Evolutionary conservation across 2,329 filamentous ascomycete species (phyloP), one percentile per base, ranked within the genome.

Genomic region (Aspergillus fischeri): DNA sequence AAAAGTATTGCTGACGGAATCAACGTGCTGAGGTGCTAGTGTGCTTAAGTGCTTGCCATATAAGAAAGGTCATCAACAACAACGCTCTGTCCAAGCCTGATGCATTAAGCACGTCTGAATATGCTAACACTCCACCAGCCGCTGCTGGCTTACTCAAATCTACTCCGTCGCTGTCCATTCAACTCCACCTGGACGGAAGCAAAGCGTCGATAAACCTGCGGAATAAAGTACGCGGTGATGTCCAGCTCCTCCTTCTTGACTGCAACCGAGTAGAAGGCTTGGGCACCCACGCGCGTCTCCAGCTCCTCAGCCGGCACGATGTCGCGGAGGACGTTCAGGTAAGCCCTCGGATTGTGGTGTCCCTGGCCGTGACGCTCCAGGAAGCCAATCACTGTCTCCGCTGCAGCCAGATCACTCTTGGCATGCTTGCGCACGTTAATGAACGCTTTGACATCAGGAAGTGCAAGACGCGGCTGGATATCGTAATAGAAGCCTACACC

Each of bases 401-500:
- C 32, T 5, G 52, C 52, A 11, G 20, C 45, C 45, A 41, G 20
- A 28, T 54, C 52, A 49, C 52, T 54, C 44, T 49, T 41, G 14
- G 52, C 28, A 49, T 54, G 52, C 44, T 54, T 54, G 45, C 38
- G 20, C 20, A 54, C 52, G 27, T 54, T 35, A 5, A 54, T 38
- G 11, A 35, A 38, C 5, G 35, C 24, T 20, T 54, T 54, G 14
- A 54, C 52, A 27, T 54, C 25, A 14, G 52, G 52, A 6, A 49
- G 28, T 3, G 45, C 44, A n/a, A 35, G 32, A 14, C 21, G 6
- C 17, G 52, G 52, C 25, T 54, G 52, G 52, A 54, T 54, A 38
- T 54, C 52, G 20, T 35, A 54, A 28, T 54, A 54, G 52, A 54
- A 54, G 32, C 25, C 32, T 5, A 54, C 44, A 17, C 52, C 52